Evolutionary conservation across 2,329 filamentous ascomycete species (phyloP).

Genomic region (Epichloe festucae): DNA sequence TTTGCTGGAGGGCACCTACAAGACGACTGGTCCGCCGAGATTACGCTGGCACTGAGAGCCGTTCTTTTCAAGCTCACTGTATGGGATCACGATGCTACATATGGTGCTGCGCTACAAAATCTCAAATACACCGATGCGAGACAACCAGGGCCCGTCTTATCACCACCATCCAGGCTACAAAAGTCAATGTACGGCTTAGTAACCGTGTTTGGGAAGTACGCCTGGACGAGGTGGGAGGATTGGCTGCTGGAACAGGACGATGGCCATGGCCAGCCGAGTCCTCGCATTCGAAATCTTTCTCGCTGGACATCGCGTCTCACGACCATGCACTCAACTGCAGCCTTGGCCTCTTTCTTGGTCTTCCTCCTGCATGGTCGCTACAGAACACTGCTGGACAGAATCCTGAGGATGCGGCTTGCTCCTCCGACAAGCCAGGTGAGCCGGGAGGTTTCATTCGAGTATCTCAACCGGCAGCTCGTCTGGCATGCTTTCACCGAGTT

Average conservation of each 20-base stretch:
- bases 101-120: conserved; percentile 86
- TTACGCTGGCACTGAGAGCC: conserved; percentile 61
- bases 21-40: conserved; percentile 81
- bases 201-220: conserved; percentile 78
- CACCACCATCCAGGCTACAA: conserved; percentile 66
- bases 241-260: conserved; percentile 69
- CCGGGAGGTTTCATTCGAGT: conserved; percentile 92
- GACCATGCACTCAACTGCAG: conserved; percentile 67
- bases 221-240: conserved; percentile 84
- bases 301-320: conserved; percentile 55
- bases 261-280: conserved; percentile 51
- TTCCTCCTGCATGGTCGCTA: conserved; percentile 89
- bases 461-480: conserved; percentile 90
- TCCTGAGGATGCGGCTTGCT: conserved; percentile 72
- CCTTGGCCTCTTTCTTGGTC: conserved; percentile 74
- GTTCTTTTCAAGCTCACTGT: conserved; percentile 88
- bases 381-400: conserved; percentile 74
- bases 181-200: conserved; percentile 74
- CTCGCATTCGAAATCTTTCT: conserved; percentile 43
- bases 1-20: conserved; percentile 61
- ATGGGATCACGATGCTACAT: conserved; percentile 93
- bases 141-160: conserved; percentile 44
- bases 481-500: conserved; percentile 99
- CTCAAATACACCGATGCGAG: conserved; percentile 81
- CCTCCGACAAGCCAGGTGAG: conserved; percentile 75